Conservation (phyloP, 495 filamentous ascomycete species). For the Lindgomyces ingoldianus region DNA sequence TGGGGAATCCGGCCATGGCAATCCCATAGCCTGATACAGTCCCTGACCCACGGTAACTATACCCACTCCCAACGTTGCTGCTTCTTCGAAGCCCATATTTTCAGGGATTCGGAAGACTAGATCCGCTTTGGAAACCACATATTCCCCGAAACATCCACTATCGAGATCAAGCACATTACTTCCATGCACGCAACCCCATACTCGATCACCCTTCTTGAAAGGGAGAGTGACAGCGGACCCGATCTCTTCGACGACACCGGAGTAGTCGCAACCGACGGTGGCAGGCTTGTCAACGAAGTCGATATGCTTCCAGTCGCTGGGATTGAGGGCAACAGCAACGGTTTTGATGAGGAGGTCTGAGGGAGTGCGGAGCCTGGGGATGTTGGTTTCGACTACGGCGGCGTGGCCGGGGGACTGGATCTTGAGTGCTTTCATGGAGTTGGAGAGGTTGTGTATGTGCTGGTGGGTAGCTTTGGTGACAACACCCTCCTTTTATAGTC, state of each 20-base stretch:
- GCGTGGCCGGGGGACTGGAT: slow-evolving; percentile 9
- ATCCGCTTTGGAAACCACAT: slow-evolving; percentile 53
- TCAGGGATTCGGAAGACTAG: slow-evolving; percentile 57
- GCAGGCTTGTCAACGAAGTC: slow-evolving; percentile 40
- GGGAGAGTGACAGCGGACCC: slow-evolving; percentile 52
- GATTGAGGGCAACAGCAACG: slow-evolving; percentile 56
- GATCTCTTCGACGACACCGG: slow-evolving; percentile 56
- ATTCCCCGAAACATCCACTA: slow-evolving; percentile 59
- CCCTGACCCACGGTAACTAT: slow-evolving; percentile 53
- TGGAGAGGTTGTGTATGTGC: neutral
- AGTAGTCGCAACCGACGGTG: slow-evolving; percentile 58
- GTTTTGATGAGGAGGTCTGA: slow-evolving; percentile 48
- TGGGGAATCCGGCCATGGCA: slow-evolving; percentile 43
- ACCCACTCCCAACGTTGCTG: slow-evolving; percentile 56
- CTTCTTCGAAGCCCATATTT: slow-evolving; percentile 55
- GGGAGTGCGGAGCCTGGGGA: slow-evolving; percentile 8
- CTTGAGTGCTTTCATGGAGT: slow-evolving; percentile 28
- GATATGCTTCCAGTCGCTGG: slow-evolving; percentile 63
- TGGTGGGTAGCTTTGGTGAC: neutral
- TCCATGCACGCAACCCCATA: slow-evolving; percentile 55
- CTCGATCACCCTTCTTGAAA: slow-evolving; percentile 55
- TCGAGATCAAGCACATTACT: slow-evolving; percentile 51
- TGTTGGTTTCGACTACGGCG: slow-evolving; percentile 6
- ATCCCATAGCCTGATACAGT: slow-evolving; percentile 49
- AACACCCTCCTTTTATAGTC: no score